phyloP scores from a whole-genome alignment of 129 eudicot species.

The Flaveria linearis region DNA sequence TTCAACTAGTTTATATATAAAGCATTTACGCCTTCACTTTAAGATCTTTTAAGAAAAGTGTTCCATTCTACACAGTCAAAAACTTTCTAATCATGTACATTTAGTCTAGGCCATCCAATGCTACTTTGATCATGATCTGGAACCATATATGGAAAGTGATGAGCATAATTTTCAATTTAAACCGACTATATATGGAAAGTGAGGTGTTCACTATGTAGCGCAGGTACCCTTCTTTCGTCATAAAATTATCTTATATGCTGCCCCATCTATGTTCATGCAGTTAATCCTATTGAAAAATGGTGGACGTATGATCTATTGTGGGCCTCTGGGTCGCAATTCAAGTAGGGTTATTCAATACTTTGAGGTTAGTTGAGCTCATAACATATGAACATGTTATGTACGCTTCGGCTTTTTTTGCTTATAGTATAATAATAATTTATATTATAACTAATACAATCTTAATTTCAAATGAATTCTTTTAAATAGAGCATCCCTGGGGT shows the following conservation, averaged over 20 bases:
- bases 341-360: constrained; percentile 51
- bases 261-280: constrained; percentile 34
- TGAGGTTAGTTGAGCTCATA: constrained; percentile 44
- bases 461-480: background rate
- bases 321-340: constrained; percentile 56
- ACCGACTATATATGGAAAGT: too few species aligned
- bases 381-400: background rate
- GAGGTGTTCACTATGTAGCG: too few species aligned
- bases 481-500: constrained; percentile 61
- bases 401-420: background rate
- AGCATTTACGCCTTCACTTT: too few species aligned
- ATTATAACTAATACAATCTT: background rate
- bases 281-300: constrained; percentile 57
- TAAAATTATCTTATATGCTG: background rate
- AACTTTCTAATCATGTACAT: too few species aligned
- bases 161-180: too few species aligned
- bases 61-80: too few species aligned
- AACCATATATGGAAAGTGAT: too few species aligned
- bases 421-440: background rate
- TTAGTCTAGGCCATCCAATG: too few species aligned
- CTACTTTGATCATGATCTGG: too few species aligned
- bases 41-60: too few species aligned
- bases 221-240: background rate
- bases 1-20: too few species aligned
- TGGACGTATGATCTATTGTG: constrained; percentile 57